These are phyloP conservation scores for Neurospora sublineolata DNA, from an alignment of 495 filamentous ascomycete genomes.

Conservation along the genomic window DNA sequence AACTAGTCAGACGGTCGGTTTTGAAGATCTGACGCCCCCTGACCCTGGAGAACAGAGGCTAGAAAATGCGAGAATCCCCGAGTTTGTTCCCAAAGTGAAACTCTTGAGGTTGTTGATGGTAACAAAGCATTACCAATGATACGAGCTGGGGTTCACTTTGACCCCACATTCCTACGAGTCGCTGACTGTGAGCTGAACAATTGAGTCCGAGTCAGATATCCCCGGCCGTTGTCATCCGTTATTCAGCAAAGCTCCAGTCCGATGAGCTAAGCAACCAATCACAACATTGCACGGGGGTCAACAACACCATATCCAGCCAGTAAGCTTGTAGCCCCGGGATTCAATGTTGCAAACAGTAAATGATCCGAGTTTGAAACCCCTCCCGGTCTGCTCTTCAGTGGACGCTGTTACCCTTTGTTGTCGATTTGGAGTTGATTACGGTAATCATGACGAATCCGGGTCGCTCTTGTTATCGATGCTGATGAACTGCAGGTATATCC, in stretches of 20 bases:
- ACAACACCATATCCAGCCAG: neutral
- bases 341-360: neutral
- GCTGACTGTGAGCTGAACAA: neutral
- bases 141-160: neutral
- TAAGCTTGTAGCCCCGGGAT: neutral
- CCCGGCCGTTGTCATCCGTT: conserved; percentile 1
- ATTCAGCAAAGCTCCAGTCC: neutral
- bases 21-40: neutral
- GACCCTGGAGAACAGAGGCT: neutral
- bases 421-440: neutral
- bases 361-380: neutral
- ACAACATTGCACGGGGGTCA: neutral
- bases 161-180: neutral
- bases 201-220: neutral
- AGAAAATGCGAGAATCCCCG: neutral
- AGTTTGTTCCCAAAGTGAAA: neutral
- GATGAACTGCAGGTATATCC: neutral
- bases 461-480: neutral
- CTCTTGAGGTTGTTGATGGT: neutral
- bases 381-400: neutral
- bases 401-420: neutral
- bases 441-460: neutral
- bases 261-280: neutral
- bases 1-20: no score
- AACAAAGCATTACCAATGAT: neutral